These are phyloP conservation scores for Rhizoclosmatium hyalinum DNA, from an alignment of 371 early-diverging fungal species.

Conservation along the genomic window DNA sequence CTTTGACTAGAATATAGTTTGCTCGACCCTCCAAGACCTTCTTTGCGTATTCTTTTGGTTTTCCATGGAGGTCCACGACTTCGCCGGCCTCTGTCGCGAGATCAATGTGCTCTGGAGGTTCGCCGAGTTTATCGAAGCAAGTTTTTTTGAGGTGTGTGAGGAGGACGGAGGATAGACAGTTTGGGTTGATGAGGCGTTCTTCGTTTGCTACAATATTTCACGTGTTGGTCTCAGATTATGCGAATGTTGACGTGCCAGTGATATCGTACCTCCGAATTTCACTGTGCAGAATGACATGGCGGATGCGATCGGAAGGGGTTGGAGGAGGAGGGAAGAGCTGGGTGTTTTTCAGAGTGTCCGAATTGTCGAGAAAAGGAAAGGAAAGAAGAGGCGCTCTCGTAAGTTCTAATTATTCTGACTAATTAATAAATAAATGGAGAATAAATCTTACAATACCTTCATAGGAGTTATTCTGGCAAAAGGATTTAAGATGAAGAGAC, in stretches of 20 bases:
- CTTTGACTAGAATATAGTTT: constrained; percentile 53
- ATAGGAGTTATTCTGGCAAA: no score
- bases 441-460: no score
- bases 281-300: not conserved
- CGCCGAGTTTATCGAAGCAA: constrained; percentile 19
- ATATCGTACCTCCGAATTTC: not conserved
- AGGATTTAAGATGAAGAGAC: no score
- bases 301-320: not conserved
- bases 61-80: constrained; percentile 54
- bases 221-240: not conserved
- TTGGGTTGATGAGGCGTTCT: constrained; percentile 56
- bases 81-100: constrained; percentile 60
- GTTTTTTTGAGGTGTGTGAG: constrained; percentile 48
- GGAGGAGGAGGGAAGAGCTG: not conserved
- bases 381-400: no score
- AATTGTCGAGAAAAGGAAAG: no score
- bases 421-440: no score
- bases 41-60: constrained; percentile 55
- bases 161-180: constrained; percentile 53
- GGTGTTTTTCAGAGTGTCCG: no score
- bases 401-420: no score
- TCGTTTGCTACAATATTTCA: constrained; percentile 48
- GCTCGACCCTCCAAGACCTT: constrained; percentile 47
- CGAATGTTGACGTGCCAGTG: not conserved
- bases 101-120: constrained; percentile 47